Evolutionary conservation across 2,329 filamentous ascomycete genomes (phyloP).

Genomic region (Aureobasidium sp.): DNA sequence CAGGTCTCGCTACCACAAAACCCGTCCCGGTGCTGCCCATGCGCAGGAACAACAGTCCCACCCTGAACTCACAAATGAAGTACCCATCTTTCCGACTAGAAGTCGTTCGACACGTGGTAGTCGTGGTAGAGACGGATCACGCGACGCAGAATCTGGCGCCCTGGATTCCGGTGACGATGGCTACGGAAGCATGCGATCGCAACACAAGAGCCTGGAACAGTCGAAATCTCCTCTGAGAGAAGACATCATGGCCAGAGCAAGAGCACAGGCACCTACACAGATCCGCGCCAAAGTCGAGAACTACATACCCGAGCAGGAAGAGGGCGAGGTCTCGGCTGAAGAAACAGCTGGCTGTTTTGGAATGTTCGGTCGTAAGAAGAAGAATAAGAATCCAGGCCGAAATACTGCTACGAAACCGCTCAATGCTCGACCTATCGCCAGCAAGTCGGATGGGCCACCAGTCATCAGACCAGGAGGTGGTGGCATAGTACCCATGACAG

Average conservation of each 20-base stretch:
- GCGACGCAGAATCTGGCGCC: not conserved
- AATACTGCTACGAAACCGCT: not conserved
- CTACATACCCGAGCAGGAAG: not conserved
- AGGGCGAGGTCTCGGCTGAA: slow-evolving; percentile 2
- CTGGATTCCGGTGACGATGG: not conserved
- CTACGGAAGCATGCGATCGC: slow-evolving; percentile 1
- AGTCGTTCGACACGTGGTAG: not conserved
- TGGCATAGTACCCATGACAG: slow-evolving; percentile 50
- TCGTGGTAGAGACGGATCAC: not conserved
- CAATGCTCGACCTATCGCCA: not conserved
- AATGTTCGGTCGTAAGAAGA: slow-evolving; percentile 29
- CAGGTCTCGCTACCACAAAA: slow-evolving; percentile 20
- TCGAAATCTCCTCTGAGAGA: not conserved
- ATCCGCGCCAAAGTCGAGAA: slow-evolving; percentile 1
- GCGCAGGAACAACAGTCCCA: not conserved
- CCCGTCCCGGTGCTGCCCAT: slow-evolving; percentile 3
- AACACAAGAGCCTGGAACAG: slow-evolving; percentile 7
- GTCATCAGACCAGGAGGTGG: slow-evolving; percentile 40
- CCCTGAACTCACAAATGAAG: not conserved
- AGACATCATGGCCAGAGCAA: not conserved
- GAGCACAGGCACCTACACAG: not conserved
- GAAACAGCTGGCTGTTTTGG: slow-evolving; percentile 27
- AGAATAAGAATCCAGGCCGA: slow-evolving; percentile 8
- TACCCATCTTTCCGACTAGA: not conserved
- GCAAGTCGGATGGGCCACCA: slow-evolving; percentile 19